Evolutionary conservation across 768 basidiomycete genomes (phyloP).

Genomic region (Termitomyces sp.): DNA sequence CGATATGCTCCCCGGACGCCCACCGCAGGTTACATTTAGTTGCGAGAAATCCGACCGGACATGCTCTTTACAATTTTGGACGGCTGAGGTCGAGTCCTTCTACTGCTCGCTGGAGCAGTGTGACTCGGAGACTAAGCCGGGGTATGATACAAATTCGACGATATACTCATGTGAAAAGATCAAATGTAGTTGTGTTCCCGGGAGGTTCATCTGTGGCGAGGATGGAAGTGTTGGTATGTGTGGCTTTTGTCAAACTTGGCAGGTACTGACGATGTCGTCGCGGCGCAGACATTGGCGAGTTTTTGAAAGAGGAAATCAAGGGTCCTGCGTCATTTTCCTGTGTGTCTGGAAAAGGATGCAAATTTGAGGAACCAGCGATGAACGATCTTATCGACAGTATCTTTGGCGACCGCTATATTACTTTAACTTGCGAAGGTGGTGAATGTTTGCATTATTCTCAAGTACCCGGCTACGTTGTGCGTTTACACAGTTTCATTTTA

Average conservation of each 20-base stretch:
- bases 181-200: conserved; percentile 91
- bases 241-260: not conserved
- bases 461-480: conserved; percentile 87
- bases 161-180: conserved; percentile 80
- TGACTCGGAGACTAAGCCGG: conserved; percentile 37
- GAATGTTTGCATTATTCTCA: conserved; percentile 94
- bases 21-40: conserved; percentile 95
- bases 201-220: conserved; percentile 92
- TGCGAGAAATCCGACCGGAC: conserved; percentile 62
- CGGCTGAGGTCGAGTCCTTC: conserved; percentile 90
- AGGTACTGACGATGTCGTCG: not conserved
- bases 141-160: conserved; percentile 69
- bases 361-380: conserved; percentile 96
- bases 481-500: conserved; percentile 15
- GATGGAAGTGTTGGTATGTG: conserved; percentile 85
- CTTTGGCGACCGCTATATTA: conserved; percentile 90
- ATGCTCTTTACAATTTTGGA: conserved; percentile 99
- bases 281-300: conserved; percentile 83
- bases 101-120: conserved; percentile 87
- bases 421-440: conserved; percentile 80
- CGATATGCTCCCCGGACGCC: conserved; percentile 83
- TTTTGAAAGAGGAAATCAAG: conserved; percentile 82
- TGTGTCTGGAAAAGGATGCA: conserved; percentile 65
- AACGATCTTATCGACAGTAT: conserved; percentile 90
- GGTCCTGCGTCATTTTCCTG: conserved; percentile 91